Base-by-base conservation (phyloP, 176 grass and related monocot genomes). In the Canna indica region DNA sequence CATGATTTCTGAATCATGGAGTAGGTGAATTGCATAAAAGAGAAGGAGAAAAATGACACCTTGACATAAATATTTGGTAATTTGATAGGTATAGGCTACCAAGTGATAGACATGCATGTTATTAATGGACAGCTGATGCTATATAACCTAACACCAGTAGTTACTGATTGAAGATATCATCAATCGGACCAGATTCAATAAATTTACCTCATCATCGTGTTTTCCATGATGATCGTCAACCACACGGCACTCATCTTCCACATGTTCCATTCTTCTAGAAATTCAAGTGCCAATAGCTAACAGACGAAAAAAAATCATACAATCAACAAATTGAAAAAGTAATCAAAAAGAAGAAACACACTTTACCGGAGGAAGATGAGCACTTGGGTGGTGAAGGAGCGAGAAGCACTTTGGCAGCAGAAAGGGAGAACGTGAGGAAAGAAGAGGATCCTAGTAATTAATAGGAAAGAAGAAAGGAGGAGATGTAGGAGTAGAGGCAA, bases 171-270 rank as follows among this genome's bases (percentile, higher is more conserved):
- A 52, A 29, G 12, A 75, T 64, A 41, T 72, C 60, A 15, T 32
- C 53, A 39, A 47, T 54, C 68, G 52, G 3, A 47, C 47, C 68
- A 53, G 3, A 84, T 64, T 74, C 0, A 41, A 47, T 29, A 79
- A 74, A 29, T 80, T 16, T 87, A 93, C 94, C 78, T 99, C 94
- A 57, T 93, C 89, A 66, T 99, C 88, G 50, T 90, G 84, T 63
- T 73, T 73, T 26, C 71, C 71, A 58, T 57, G 71, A 42, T 30
- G 71, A 38, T 93, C 90, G 56, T 36, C 72, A 47, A 69, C 76
- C 8, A 30, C 50, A 27, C 56, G 84, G 60, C 48, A 84, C 74
- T 90, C 88, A 74, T 79, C 87, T 70, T 90, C 84, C 35, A 45
- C 56, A 36, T 70, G 83, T 72, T 97, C 89, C 89, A 97, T 97